Conservation (phyloP, 495 filamentous ascomycete species). For the Penicillium chermesinum region DNA sequence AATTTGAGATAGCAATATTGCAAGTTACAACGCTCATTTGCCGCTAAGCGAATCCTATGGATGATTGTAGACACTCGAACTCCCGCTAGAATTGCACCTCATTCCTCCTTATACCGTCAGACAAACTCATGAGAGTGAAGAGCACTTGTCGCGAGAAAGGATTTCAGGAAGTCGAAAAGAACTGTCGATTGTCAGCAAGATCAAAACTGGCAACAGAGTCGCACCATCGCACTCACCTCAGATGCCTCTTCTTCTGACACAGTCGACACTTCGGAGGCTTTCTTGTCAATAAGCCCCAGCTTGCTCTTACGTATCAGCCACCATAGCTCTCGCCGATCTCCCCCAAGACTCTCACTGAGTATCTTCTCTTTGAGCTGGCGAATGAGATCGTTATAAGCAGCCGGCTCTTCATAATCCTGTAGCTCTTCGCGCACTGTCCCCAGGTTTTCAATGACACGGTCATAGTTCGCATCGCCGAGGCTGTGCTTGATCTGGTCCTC, state of each 20-base stretch:
- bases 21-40: no score
- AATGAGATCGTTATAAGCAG: conserved; percentile 71
- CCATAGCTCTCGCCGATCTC: conserved; percentile 81
- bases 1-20: no score
- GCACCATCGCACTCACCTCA: conserved; percentile 36
- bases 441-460: conserved; percentile 68
- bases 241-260: conserved; percentile 65
- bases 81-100: background rate
- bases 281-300: conserved; percentile 69
- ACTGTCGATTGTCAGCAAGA: background rate
- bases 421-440: conserved; percentile 74
- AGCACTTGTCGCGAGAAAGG: no score
- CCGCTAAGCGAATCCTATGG: background rate
- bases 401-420: conserved; percentile 68
- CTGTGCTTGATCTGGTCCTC: conserved; percentile 63
- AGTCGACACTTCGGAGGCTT: conserved; percentile 52
- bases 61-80: background rate
- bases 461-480: conserved; percentile 70
- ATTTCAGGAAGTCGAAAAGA: background rate
- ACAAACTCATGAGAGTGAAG: no score
- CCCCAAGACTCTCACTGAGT: conserved; percentile 65
- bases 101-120: background rate
- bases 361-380: conserved; percentile 66
- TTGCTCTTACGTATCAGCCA: conserved; percentile 59
- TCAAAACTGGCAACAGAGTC: background rate